Evolutionary conservation across 1,284 basidiomycete genomes (phyloP).

Genomic region (Leccinum huronense): DNA sequence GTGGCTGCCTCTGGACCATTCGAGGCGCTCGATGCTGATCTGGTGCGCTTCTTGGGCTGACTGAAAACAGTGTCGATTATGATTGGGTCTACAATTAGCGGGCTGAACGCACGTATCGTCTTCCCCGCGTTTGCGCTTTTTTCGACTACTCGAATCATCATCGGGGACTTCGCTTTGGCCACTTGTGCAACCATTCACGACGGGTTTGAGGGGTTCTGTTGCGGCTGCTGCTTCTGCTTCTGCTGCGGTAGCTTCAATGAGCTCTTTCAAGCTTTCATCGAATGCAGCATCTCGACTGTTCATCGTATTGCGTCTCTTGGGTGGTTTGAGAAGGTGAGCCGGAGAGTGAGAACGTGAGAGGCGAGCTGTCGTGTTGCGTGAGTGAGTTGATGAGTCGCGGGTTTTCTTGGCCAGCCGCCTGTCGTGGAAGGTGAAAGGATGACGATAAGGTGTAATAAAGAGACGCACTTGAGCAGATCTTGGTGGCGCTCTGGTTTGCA

Average conservation of each 20-base stretch:
- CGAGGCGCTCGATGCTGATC: constrained; percentile 67
- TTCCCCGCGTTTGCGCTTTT: constrained; percentile 72
- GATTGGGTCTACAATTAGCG: constrained; percentile 12
- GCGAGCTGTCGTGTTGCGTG: constrained; percentile 52
- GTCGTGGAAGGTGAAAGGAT: constrained; percentile 15
- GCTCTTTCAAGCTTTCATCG: constrained; percentile 78
- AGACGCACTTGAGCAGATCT: constrained; percentile 70
- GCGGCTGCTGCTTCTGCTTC: constrained; percentile 58
- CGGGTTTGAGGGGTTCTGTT: constrained; percentile 35
- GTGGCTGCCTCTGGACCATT: constrained; percentile 46
- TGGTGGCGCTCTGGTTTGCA: constrained; percentile 87
- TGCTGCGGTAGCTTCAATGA: constrained; percentile 69
- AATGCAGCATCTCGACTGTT: constrained; percentile 95
- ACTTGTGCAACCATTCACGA: constrained; percentile 30
- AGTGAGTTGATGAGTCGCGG: constrained; percentile 63
- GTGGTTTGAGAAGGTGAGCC: constrained; percentile 52
- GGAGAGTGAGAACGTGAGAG: constrained; percentile 78
- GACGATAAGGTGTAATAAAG: constrained; percentile 9
- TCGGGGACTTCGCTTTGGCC: constrained; percentile 43
- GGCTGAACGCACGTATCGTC: constrained; percentile 60
- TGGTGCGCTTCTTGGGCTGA: constrained; percentile 60
- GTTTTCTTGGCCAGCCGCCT: constrained; percentile 63
- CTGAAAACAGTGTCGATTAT: constrained; percentile 37
- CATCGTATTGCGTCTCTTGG: constrained; percentile 93
- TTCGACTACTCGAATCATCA: constrained; percentile 51